Conservation (phyloP, 192 early-diverging fungal species). For the Backusella morwellensis region DNA sequence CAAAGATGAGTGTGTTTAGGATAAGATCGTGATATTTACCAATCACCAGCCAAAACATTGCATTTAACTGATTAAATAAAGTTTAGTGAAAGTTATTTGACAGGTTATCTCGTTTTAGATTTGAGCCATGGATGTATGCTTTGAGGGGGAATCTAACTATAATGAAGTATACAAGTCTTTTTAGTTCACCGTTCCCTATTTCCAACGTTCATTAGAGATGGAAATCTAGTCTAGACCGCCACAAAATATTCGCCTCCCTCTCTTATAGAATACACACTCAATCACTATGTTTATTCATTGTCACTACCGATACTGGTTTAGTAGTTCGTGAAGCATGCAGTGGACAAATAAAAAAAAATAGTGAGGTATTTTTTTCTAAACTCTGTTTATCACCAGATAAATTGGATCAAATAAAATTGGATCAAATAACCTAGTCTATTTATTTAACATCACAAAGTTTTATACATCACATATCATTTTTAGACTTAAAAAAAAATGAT, state of each 20-base stretch:
- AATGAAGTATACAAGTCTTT: background rate
- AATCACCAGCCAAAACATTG: background rate
- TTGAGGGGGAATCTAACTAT: background rate
- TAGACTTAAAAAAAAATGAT: background rate
- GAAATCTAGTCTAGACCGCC: background rate
- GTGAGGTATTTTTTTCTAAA: background rate
- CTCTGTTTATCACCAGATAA: background rate
- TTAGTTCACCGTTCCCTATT: background rate
- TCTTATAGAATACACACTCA: background rate
- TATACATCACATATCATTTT: background rate
- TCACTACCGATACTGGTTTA: background rate
- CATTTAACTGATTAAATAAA: background rate
- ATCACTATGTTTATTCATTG: background rate
- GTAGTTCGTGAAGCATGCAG: background rate
- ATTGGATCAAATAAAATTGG: background rate
- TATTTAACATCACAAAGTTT: background rate
- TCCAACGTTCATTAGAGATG: background rate
- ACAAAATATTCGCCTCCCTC: background rate
- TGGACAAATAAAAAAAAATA: background rate
- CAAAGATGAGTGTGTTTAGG: background rate
- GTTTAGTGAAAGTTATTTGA: background rate
- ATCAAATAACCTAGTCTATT: background rate
- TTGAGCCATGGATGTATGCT: background rate
- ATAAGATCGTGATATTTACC: background rate
- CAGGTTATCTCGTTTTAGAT: background rate